A percentile compares a stretch with the other conserved stretches of the same genome.
Evolutionary conservation across 1,139 yeast species (phyloP).

Genomic region (Schizosaccharomyces versatilis): DNA sequence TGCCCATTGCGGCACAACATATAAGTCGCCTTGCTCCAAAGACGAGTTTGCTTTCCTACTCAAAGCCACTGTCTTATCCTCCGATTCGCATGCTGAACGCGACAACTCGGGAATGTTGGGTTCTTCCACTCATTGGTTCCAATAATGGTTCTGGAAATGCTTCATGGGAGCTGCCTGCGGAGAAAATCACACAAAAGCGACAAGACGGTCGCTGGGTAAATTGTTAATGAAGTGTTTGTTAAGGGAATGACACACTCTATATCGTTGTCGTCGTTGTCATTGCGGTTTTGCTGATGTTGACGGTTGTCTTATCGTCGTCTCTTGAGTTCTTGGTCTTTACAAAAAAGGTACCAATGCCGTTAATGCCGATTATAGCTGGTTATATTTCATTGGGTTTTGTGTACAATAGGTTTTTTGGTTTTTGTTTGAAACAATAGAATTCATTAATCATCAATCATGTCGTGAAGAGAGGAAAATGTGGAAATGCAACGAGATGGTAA

Average conservation of each 20-base stretch:
- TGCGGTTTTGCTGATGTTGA: neutral
- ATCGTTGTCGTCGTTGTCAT: neutral
- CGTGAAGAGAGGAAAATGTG: too few relatives aligned
- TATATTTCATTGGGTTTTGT: neutral
- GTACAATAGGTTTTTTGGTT: neutral
- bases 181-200: constrained; percentile 4
- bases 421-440: too few relatives aligned
- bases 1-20: neutral
- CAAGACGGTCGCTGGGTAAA: constrained; percentile 4
- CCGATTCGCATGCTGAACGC: constrained; percentile 4
- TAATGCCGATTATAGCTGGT: neutral
- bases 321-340: neutral
- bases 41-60: constrained; percentile 8
- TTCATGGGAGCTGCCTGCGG: constrained; percentile 8
- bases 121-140: constrained; percentile 5
- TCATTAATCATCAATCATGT: too few relatives aligned
- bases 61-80: constrained; percentile 8
- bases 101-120: constrained; percentile 7
- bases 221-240: neutral
- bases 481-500: too few relatives aligned
- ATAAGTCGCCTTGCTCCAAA: constrained; percentile 5
- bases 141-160: constrained; percentile 3
- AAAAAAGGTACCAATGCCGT: neutral
- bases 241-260: neutral
- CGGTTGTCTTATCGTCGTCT: too few relatives aligned